These are phyloP conservation scores for Hsuehochloa calcarea DNA, from an alignment of 176 grass and related monocot genomes.

Conservation along the genomic window DNA sequence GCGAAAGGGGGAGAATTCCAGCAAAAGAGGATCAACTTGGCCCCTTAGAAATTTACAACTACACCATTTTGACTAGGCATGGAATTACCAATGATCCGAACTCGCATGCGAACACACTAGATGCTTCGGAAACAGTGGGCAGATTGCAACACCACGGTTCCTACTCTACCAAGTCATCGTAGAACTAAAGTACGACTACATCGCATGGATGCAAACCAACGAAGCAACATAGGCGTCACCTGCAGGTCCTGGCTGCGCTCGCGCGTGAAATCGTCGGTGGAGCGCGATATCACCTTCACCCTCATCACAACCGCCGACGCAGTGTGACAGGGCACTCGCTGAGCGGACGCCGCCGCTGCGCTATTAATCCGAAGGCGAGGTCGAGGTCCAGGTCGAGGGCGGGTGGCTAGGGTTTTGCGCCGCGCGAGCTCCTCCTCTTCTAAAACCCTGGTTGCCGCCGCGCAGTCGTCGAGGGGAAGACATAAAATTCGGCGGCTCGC, in stretches of 20 bases:
- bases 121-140: not conserved
- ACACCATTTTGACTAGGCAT: not conserved
- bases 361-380: not conserved
- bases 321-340: no score
- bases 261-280: constrained; percentile 88
- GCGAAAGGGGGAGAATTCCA: not conserved
- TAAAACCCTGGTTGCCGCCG: not conserved
- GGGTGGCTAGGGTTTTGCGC: not conserved
- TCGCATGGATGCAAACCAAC: not conserved
- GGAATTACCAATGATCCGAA: not conserved
- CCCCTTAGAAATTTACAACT: not conserved
- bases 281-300: constrained; percentile 91
- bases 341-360: not conserved
- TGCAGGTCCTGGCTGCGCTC: constrained; percentile 87
- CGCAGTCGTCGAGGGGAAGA: constrained; percentile 11
- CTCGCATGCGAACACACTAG: not conserved
- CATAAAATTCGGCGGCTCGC: not conserved
- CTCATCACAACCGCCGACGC: constrained; percentile 43
- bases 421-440: not conserved
- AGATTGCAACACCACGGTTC: not conserved
- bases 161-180: not conserved
- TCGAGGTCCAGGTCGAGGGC: not conserved
- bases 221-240: constrained; percentile 20
- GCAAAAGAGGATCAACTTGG: not conserved
- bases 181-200: not conserved